Evolutionary conservation across 345 rosid species (phyloP).

Genomic region (Bruguiera parviflora): DNA sequence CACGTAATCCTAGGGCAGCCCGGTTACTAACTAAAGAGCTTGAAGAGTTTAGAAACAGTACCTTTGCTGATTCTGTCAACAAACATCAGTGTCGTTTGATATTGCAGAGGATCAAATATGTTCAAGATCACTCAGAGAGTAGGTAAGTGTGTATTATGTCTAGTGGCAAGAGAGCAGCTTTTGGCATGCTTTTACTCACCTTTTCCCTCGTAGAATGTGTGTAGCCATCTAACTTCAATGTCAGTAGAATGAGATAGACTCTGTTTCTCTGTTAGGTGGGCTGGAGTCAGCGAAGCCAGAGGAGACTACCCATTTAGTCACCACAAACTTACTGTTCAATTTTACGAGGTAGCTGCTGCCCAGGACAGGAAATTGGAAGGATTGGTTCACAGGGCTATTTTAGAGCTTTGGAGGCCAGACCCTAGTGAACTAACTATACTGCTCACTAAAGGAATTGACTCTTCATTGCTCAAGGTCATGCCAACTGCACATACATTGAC

Average conservation of each 20-base stretch:
- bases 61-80: slow-evolving; percentile 83
- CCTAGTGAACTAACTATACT: slow-evolving; percentile 81
- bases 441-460: slow-evolving; percentile 75
- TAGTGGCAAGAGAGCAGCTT: too few species aligned
- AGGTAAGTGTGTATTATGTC: slow-evolving; percentile 41
- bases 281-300: slow-evolving; percentile 91
- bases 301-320: slow-evolving; percentile 99
- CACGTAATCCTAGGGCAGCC: slow-evolving; percentile 81
- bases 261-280: slow-evolving; percentile 71
- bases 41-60: slow-evolving; percentile 82
- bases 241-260: slow-evolving; percentile 14
- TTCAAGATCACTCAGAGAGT: slow-evolving; percentile 59
- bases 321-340: slow-evolving; percentile 96
- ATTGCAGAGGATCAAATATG: slow-evolving; percentile 84
- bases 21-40: slow-evolving; percentile 78
- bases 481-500: slow-evolving; percentile 76
- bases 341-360: slow-evolving; percentile 95
- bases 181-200: background rate
- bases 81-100: slow-evolving; percentile 94
- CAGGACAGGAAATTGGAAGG: slow-evolving; percentile 98
- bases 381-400: slow-evolving; percentile 89
- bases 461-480: slow-evolving; percentile 66
- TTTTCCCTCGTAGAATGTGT: background rate
- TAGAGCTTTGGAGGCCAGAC: slow-evolving; percentile 98
- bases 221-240: background rate